Conservation (phyloP, 306 rosid genomes). For the Notholithocarpus densiflorus region DNA sequence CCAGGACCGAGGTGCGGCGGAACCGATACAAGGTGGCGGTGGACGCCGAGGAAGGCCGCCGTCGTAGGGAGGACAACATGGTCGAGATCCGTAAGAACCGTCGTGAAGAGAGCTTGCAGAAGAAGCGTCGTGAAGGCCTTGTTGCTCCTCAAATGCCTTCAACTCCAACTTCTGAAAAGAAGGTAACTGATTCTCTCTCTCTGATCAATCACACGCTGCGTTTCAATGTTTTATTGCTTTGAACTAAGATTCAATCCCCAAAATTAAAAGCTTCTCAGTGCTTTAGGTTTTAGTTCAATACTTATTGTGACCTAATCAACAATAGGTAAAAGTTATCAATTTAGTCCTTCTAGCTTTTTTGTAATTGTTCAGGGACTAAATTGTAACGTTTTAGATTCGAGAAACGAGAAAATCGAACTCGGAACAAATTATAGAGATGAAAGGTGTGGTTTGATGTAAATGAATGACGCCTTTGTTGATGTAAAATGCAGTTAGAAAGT, state of each 20-base stretch:
- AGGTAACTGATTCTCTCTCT: conserved; percentile 21
- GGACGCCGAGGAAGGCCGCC: conserved; percentile 96
- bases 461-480: not conserved
- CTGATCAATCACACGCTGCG: no score
- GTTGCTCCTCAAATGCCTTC: conserved; percentile 41
- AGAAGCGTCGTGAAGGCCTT: conserved; percentile 97
- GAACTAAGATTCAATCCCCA: no score
- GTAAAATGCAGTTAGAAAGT: conserved; percentile 66
- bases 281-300: no score
- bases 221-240: no score
- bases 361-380: no score
- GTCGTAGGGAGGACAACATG: conserved; percentile 93
- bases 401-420: no score
- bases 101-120: conserved; percentile 87
- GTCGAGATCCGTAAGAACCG: conserved; percentile 99
- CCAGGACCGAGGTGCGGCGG: conserved; percentile 91
- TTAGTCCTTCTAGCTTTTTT: no score
- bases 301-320: no score
- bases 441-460: not conserved
- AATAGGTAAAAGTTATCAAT: no score
- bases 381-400: no score
- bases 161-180: conserved; percentile 40
- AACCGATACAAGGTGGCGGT: conserved; percentile 97
- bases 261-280: no score
- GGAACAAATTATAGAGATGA: no score